Evolutionary conservation across 1,139 yeast genomes (phyloP), one percentile per base, ranked within the genome.

Genomic region (Candida tropicalis): DNA sequence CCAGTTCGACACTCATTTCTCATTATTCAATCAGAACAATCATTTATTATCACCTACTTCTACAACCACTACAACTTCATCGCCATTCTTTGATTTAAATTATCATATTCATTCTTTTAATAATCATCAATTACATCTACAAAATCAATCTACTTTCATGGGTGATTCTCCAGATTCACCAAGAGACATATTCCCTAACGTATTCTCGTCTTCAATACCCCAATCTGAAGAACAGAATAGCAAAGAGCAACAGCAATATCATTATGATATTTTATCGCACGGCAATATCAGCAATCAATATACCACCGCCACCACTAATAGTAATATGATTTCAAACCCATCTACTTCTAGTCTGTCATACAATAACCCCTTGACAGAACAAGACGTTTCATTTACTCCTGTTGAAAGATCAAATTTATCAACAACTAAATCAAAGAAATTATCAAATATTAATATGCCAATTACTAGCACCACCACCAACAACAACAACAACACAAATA

Each of bases 101-200:
- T n/a, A n/a, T n/a, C n/a, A n/a, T n/a, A n/a, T n/a, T n/a, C n/a
- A n/a, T n/a, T n/a, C n/a, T n/a, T n/a, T n/a, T n/a, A n/a, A n/a
- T n/a, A n/a, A n/a, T n/a, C 25, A 31, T 4, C 35, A 31, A 17
- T 16, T 2, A 6, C 15, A 11, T 10, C 24, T 6, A 2, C 25
- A 31, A 17, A 16, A 31, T n/a, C 35, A 31, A 17, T 6, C 15
- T 18, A 31, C 18, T 18, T 31, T 17, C 25, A 31, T 31, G 35
- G 35, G 16, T 18, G 25, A 18, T 31, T 31, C 35, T 11, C 24
- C 24, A 5, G 18, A n/a, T 18, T 31, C 35, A n/a, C 35, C 35
- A 18, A 31, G 24, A 31, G 35, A 31, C 13, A 17, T 18, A 11
- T 18, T 18, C 16, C 24, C 35, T 9, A 31, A 31, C 18, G 10